A percentile compares a stretch with the other conserved stretches of the same genome.
Evolutionary conservation across 176 grass and related monocot species (phyloP).

Genomic region (Musa troglodytarum): DNA sequence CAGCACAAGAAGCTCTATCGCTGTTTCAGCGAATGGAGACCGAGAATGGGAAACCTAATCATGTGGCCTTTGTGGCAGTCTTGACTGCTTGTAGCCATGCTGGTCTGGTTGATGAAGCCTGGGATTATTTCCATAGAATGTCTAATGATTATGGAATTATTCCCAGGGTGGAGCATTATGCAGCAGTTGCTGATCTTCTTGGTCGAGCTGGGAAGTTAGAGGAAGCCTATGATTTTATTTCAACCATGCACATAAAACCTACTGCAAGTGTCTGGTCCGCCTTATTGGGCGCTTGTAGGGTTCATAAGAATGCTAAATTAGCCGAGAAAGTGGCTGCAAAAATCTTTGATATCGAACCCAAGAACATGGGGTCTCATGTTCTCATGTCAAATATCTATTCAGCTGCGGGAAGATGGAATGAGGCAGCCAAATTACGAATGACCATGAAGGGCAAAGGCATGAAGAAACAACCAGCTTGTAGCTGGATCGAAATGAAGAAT

Average conservation of each 20-base stretch:
- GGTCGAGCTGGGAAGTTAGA: slow-evolving; percentile 55
- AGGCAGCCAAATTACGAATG: slow-evolving; percentile 42
- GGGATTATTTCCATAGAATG: slow-evolving; percentile 59
- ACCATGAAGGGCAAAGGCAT: slow-evolving; percentile 53
- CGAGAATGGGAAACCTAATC: slow-evolving; percentile 44
- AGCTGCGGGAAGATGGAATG: slow-evolving; percentile 55
- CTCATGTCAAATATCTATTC: slow-evolving; percentile 66
- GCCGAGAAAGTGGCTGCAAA: slow-evolving; percentile 52
- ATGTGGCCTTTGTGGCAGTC: slow-evolving; percentile 51
- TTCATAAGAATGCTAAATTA: slow-evolving; percentile 48
- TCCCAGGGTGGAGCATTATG: slow-evolving; percentile 53
- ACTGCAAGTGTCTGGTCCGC: slow-evolving; percentile 66
- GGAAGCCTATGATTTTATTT: slow-evolving; percentile 62
- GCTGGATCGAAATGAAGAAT: slow-evolving; percentile 71
- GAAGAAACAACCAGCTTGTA: slow-evolving; percentile 66
- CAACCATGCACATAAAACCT: slow-evolving; percentile 54
- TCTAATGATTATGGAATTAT: slow-evolving; percentile 39
- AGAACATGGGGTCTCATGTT: slow-evolving; percentile 46
- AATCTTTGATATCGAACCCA: slow-evolving; percentile 57
- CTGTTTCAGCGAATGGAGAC: slow-evolving; percentile 53
- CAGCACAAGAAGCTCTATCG: slow-evolving; percentile 48
- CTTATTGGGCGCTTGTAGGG: slow-evolving; percentile 54
- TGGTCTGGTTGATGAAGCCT: slow-evolving; percentile 53
- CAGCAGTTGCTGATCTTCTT: slow-evolving; percentile 45
- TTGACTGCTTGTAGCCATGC: slow-evolving; percentile 75